A percentile compares a stretch with the other conserved stretches of the same genome.
These are phyloP conservation scores for Carex pumila DNA, from an alignment of 176 grass and related monocot species.

Conservation along the genomic window DNA sequence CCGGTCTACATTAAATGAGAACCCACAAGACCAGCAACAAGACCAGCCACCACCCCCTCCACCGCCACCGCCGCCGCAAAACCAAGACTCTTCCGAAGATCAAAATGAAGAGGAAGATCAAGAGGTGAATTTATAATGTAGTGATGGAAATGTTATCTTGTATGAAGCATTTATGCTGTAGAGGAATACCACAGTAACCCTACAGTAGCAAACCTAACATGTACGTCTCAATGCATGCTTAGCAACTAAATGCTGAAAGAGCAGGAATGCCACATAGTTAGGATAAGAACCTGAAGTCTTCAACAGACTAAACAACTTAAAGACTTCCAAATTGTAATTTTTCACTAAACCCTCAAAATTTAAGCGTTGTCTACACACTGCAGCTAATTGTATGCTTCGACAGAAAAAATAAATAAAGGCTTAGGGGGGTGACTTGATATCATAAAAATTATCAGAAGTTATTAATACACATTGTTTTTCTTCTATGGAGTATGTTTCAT, in stretches of 20 bases:
- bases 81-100: slow-evolving; percentile 78
- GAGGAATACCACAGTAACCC: slow-evolving; percentile 8
- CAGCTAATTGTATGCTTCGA: background rate
- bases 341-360: background rate
- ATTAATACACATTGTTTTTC: background rate
- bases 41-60: slow-evolving; percentile 76
- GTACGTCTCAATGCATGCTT: background rate
- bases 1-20: slow-evolving; percentile 77
- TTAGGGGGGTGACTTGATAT: background rate
- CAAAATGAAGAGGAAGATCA: slow-evolving; percentile 87
- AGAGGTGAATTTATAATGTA: slow-evolving; percentile 45
- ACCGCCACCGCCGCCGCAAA: slow-evolving; percentile 80
- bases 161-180: background rate
- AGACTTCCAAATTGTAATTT: slow-evolving; percentile 3
- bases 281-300: background rate
- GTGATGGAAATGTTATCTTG: background rate
- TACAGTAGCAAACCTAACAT: background rate
- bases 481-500: background rate
- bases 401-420: background rate
- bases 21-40: slow-evolving; percentile 88
- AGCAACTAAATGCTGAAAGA: background rate
- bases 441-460: background rate
- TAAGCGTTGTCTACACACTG: background rate
- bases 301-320: background rate
- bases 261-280: background rate